Percentiles rank a stretch among this genome's conserved stretches.
These are phyloP conservation scores for Sparassis latifolia DNA, from an alignment of 1,284 basidiomycete species.

Conservation along the genomic window DNA sequence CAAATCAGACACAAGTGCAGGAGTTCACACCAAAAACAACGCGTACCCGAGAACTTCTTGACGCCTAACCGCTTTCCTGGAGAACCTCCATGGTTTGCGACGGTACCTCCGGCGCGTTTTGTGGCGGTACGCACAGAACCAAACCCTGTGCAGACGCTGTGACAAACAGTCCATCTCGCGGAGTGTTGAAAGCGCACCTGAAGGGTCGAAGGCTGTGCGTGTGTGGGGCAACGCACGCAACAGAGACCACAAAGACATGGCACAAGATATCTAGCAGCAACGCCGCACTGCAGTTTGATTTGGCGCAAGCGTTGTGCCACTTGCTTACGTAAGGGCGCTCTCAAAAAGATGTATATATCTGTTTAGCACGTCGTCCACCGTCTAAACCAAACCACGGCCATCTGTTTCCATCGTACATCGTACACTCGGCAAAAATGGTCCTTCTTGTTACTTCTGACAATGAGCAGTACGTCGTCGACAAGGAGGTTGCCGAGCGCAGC, in stretches of 20 bases:
- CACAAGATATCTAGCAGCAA: too few relatives aligned
- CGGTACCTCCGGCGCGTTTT: slow-evolving; percentile 89
- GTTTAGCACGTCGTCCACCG: too few relatives aligned
- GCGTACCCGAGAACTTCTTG: slow-evolving; percentile 88
- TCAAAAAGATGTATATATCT: too few relatives aligned
- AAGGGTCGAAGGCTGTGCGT: slow-evolving; percentile 2
- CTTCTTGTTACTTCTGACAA: slow-evolving; percentile 90
- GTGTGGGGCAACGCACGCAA: slow-evolving; percentile 27
- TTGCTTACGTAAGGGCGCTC: too few relatives aligned
- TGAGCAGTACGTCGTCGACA: slow-evolving; percentile 91
- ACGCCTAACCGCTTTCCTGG: slow-evolving; percentile 87
- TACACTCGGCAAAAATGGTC: slow-evolving; percentile 46
- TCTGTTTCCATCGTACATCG: background rate
- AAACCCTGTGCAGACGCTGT: slow-evolving; percentile 12
- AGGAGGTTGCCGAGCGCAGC: slow-evolving; percentile 91
- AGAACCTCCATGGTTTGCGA: slow-evolving; percentile 86
- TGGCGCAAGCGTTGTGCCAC: too few relatives aligned
- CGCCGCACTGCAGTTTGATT: too few relatives aligned
- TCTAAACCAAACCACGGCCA: background rate
- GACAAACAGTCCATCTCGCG: background rate
- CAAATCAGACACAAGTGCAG: background rate
- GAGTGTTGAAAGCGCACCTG: slow-evolving; percentile 2
- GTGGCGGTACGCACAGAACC: slow-evolving; percentile 87
- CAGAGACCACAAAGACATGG: slow-evolving; percentile 39
- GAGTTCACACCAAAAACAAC: background rate